Evolutionary conservation across 208 protist genomes (phyloP), one percentile per base, ranked within the genome.

Genomic region (Acanthamoeba divionensis): DNA sequence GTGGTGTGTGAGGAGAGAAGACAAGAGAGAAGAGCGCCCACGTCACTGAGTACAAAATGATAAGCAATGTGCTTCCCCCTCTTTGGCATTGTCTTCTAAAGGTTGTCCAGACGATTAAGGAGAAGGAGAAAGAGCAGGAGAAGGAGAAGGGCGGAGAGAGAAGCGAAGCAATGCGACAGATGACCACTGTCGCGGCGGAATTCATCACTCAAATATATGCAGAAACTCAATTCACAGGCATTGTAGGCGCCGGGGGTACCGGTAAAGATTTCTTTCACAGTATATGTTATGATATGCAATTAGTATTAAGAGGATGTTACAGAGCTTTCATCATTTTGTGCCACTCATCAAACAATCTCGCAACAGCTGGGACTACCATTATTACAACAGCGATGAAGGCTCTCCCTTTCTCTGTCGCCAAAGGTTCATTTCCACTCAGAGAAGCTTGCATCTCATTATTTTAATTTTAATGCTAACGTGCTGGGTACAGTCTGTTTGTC

Each of bases 241-340:
- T 85, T 18, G 75, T 85, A 29, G 75, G 75, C 24, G 36, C 41
- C 15, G 75, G 75, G 36, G 75, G 75, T 38, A 65, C 75, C 13
- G 73, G 73, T 83, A 31, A 10, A 8, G 52, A n/a, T n/a, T n/a
- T n/a, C n/a, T n/a, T n/a, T n/a, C n/a, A n/a, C n/a, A n/a, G n/a
- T n/a, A n/a, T n/a, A n/a, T n/a, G n/a, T n/a, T n/a, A n/a, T n/a
- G n/a, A n/a, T n/a, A n/a, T n/a, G n/a, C n/a, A n/a, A n/a, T n/a
- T n/a, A n/a, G n/a, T n/a, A n/a, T n/a, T n/a, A n/a, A n/a, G n/a
- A n/a, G n/a, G n/a, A n/a, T n/a, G n/a, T n/a, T n/a, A n/a, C n/a
- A n/a, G n/a, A n/a, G n/a, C n/a, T n/a, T n/a, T 10, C 7, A 45
- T 45, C 66, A 41, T 9, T 10, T 24, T 67, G 7, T 7, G 9